These are phyloP conservation scores for Kalmusia sp. DNA, from an alignment of 2,329 filamentous ascomycete genomes.

Conservation along the genomic window DNA sequence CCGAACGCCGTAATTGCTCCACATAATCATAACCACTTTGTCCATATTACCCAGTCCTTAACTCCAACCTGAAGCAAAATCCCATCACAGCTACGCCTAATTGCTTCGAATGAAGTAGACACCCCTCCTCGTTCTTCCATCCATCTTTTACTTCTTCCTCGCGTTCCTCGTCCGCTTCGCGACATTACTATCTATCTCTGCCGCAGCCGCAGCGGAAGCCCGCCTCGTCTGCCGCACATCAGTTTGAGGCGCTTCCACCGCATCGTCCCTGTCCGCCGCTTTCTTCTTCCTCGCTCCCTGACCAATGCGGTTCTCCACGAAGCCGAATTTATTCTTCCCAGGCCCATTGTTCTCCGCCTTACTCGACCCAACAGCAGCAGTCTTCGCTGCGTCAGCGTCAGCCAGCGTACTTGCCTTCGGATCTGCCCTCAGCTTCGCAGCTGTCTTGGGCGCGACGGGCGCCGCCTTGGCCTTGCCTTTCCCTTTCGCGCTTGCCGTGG, in stretches of 20 bases:
- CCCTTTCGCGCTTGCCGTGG: background rate
- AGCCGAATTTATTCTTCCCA: constrained; percentile 12
- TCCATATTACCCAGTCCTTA: too few species aligned
- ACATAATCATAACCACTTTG: too few species aligned
- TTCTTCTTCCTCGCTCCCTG: too few species aligned
- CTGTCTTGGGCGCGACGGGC: background rate
- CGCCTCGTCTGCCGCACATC: constrained; percentile 13
- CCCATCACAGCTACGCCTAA: too few species aligned
- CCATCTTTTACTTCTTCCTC: constrained; percentile 4
- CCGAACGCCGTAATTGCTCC: background rate
- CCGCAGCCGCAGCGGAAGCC: constrained; percentile 3
- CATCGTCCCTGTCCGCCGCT: background rate
- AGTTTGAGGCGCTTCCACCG: background rate
- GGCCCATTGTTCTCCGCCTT: background rate
- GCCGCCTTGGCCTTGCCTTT: background rate
- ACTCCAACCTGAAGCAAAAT: too few species aligned
- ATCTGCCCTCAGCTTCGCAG: background rate
- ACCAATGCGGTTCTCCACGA: constrained; percentile 1
- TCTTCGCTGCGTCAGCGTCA: background rate
- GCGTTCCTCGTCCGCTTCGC: constrained; percentile 18
- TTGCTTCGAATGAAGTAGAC: too few species aligned
- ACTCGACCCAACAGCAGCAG: background rate
- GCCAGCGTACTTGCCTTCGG: background rate
- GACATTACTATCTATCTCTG: constrained; percentile 17
- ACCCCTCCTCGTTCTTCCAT: too few species aligned